Conservation (phyloP, 306 rosid species). For the Adenanthera pavonina region DNA sequence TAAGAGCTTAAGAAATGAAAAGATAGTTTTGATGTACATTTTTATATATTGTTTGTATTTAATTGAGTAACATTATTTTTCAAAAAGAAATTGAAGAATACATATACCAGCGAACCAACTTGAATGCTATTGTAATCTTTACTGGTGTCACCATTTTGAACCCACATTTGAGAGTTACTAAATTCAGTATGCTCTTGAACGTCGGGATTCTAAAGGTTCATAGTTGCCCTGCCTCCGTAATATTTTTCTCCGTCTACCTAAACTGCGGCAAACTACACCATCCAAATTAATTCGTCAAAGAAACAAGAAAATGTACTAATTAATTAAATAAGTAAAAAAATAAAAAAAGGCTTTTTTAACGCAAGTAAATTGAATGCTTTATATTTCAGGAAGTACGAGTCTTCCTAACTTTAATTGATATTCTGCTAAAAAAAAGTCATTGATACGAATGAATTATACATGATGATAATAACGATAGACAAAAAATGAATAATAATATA, state of each 20-base stretch:
- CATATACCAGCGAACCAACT: constrained; percentile 76
- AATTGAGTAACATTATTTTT: too few relatives aligned
- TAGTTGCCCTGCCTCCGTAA: constrained; percentile 60
- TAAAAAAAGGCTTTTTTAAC: neutral
- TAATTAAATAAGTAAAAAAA: constrained; percentile 18
- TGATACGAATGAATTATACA: too few relatives aligned
- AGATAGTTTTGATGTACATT: too few relatives aligned
- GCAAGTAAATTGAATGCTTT: too few relatives aligned
- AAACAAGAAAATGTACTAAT: constrained; percentile 17
- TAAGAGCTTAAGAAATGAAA: neutral
- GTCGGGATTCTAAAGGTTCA: constrained; percentile 61
- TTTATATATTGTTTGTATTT: too few relatives aligned
- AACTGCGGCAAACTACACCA: constrained; percentile 53
- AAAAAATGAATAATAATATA: too few relatives aligned
- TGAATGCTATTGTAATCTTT: constrained; percentile 60
- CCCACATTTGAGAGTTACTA: constrained; percentile 64
- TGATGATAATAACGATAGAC: too few relatives aligned
- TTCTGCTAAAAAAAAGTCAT: too few relatives aligned
- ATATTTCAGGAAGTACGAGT: too few relatives aligned
- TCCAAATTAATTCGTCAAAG: constrained; percentile 42
- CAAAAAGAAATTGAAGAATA: constrained; percentile 28
- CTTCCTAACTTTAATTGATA: too few relatives aligned
- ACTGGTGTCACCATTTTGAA: constrained; percentile 51
- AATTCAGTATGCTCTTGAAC: constrained; percentile 56
- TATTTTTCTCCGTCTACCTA: constrained; percentile 54